Base-by-base conservation (phyloP, 169 alveolate species). In the Plasmodium malariae region DNA sequence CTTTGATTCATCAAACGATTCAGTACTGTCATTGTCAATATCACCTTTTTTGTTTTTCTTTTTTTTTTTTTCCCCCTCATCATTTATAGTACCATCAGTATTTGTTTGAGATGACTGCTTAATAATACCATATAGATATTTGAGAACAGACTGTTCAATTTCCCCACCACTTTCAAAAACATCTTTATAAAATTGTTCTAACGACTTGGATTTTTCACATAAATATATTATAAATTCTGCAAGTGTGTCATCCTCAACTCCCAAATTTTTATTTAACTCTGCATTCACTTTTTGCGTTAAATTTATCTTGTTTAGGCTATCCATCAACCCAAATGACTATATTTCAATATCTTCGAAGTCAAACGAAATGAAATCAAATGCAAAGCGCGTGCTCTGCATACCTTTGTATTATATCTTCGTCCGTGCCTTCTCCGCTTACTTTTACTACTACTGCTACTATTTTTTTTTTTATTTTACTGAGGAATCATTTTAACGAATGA, bases 101-200 rank as follows among this genome's bases (percentile, higher is more conserved):
- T n/a, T n/a, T n/a, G n/a, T n/a, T n/a, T n/a, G n/a, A n/a, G 14
- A 26, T 1, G 74, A 36, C 21, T 6, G 0, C 37, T 78, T 78
- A 26, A 78, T 78, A 26, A 78, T 28, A 21, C 63, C 67, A 21
- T 78, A 78, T 12, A 78, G 28, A 68, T 62, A 62, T 68, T 78
- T 78, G 11, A 78, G 36, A 11, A 78, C 89, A 24, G 89, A 62
- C 1, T 78, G 67, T 37, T 78, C 89, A 7, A 78, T 78, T 32
- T 45, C 89, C 7, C 89, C 89, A 2, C 89, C 89, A 78, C 63
- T 78, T 78, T 78, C 89, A 63, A 78, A 78, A 6, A 78, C 89
- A 3, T 78, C 89, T 30, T 78, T 78, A 12, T 78, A 78, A 63
- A 78, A 78, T 12, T 62, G 51, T 78, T 78, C 89, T n/a, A 78